phyloP scores from a whole-genome alignment of 371 early-diverging fungal species.

The Lichtheimia ornata region DNA sequence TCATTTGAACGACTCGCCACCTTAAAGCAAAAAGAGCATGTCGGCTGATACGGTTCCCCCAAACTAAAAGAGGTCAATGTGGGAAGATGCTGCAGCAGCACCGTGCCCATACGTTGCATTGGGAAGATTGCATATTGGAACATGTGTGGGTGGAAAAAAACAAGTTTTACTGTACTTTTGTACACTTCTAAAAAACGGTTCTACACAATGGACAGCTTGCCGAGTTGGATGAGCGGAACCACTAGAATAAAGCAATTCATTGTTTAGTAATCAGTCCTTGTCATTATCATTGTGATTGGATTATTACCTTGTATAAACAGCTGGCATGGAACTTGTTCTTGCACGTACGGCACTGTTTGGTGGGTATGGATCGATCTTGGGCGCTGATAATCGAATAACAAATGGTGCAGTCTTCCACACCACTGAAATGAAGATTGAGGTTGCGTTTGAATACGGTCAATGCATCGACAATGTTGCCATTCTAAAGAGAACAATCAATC shows the following conservation, averaged over 20 bases:
- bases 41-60: too few relatives aligned
- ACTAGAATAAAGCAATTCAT: constrained; percentile 43
- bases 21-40: too few relatives aligned
- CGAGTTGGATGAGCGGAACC: constrained; percentile 90
- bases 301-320: constrained; percentile 85
- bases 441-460: constrained; percentile 81
- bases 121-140: too few relatives aligned
- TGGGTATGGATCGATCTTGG: constrained; percentile 87
- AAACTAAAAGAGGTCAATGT: too few relatives aligned
- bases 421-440: constrained; percentile 87
- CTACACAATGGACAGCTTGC: constrained; percentile 93
- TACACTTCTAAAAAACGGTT: constrained; percentile 66
- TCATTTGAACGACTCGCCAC: too few relatives aligned
- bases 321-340: constrained; percentile 94
- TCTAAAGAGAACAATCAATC: constrained; percentile 47
- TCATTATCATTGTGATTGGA: not conserved
- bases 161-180: too few relatives aligned
- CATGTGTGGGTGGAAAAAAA: too few relatives aligned
- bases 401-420: constrained; percentile 94
- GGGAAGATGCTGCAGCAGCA: too few relatives aligned
- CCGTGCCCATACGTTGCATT: too few relatives aligned
- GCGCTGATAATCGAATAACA: constrained; percentile 94
- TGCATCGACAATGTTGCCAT: constrained; percentile 82
- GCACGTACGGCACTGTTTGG: constrained; percentile 91
- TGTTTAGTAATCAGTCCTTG: not conserved